Percentiles rank a stretch among this genome's conserved stretches.
phyloP scores from a whole-genome alignment of 208 protist genomes.

The Wallacemonas sp. region DNA sequence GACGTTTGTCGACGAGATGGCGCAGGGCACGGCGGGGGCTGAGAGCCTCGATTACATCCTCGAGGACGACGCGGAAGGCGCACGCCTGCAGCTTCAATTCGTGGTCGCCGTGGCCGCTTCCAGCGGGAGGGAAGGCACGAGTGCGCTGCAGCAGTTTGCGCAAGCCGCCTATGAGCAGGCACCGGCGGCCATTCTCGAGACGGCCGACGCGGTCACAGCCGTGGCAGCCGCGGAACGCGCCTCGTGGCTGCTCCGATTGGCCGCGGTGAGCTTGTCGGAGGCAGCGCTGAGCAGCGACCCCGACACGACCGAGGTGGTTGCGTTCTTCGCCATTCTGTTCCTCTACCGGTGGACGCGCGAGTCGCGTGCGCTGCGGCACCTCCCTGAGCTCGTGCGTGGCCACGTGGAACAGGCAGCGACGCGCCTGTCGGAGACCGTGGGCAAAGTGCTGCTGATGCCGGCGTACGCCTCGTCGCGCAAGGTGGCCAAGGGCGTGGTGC shows the following conservation, averaged over 20 bases:
- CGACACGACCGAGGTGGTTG: not conserved
- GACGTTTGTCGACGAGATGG: not conserved
- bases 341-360: conserved; percentile 6
- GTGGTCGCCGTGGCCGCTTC: conserved; percentile 33
- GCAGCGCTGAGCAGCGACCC: conserved; percentile 2
- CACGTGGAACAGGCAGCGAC: conserved; percentile 13
- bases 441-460: conserved; percentile 7
- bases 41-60: conserved; percentile 30
- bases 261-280: conserved; percentile 8
- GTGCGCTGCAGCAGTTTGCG: conserved; percentile 11
- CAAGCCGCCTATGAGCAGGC: conserved; percentile 1
- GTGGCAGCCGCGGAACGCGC: not conserved
- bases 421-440: not conserved
- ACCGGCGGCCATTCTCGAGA: not conserved
- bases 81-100: conserved; percentile 50
- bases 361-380: not conserved
- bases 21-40: not conserved
- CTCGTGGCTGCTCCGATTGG: conserved; percentile 10
- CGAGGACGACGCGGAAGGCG: conserved; percentile 43
- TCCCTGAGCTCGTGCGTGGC: not conserved
- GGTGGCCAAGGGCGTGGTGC: not conserved
- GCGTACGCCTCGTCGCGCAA: conserved; percentile 8
- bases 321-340: conserved; percentile 16
- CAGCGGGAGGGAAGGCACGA: conserved; percentile 33
- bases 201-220: not conserved